phyloP scores from a whole-genome alignment of 345 rosid species.

The Moricandia arvensis region DNA sequence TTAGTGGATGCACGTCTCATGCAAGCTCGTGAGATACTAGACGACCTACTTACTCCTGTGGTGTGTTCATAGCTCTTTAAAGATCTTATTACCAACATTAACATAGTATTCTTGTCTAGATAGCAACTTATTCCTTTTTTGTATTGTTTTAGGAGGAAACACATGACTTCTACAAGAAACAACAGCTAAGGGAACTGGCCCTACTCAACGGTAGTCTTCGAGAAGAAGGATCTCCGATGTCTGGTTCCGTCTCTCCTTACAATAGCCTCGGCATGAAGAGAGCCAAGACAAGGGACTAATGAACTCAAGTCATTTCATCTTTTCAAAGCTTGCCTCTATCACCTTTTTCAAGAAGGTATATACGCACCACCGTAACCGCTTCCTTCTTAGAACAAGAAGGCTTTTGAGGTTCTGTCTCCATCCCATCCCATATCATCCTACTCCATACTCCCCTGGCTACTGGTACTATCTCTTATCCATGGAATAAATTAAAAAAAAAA shows the following conservation, averaged over 20 bases:
- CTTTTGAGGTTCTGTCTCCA: constrained; percentile 32
- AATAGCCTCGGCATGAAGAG: constrained; percentile 97
- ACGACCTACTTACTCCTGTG: constrained; percentile 87
- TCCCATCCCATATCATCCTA: neutral
- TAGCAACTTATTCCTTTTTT: neutral
- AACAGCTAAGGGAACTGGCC: constrained; percentile 93
- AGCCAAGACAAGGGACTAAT: constrained; percentile 91
- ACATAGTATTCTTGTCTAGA: neutral
- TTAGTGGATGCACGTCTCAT: constrained; percentile 83
- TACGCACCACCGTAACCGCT: constrained; percentile 34
- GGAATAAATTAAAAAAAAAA: constrained; percentile 30
- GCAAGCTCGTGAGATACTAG: constrained; percentile 94
- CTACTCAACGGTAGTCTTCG: constrained; percentile 92
- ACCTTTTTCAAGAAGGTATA: constrained; percentile 35
- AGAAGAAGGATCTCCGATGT: constrained; percentile 97
- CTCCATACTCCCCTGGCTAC: constrained; percentile 22
- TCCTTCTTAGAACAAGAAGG: constrained; percentile 36
- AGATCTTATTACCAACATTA: neutral
- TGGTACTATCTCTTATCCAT: constrained; percentile 33
- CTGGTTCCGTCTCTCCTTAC: constrained; percentile 91
- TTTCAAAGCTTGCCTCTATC: constrained; percentile 19
- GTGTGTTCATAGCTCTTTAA: constrained; percentile 40
- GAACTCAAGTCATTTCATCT: neutral
- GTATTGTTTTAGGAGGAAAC: constrained; percentile 66
- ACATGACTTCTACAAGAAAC: constrained; percentile 94